These are phyloP conservation scores for Apiotrichum laibachii DNA, from an alignment of 1,284 basidiomycete species.

Conservation along the genomic window DNA sequence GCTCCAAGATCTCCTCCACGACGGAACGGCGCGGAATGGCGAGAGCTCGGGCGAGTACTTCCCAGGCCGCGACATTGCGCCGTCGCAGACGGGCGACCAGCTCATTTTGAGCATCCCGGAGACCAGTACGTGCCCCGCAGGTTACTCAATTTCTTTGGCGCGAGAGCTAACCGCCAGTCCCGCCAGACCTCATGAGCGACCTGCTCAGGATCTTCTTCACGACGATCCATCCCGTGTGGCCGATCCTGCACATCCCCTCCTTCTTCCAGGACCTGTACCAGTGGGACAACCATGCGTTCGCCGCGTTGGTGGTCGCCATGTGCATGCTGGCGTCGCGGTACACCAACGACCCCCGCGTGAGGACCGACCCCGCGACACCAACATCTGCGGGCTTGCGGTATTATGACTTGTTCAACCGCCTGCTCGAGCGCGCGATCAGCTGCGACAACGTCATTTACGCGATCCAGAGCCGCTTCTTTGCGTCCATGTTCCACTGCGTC, in stretches of 20 bases:
- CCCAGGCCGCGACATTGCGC: slow-evolving; percentile 11
- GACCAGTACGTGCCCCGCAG: slow-evolving; percentile 1
- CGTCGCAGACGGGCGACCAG: slow-evolving; percentile 5
- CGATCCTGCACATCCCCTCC: slow-evolving; percentile 20
- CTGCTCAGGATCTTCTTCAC: slow-evolving; percentile 19
- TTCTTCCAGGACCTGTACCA: slow-evolving; percentile 17
- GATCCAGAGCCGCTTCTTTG: slow-evolving; percentile 22
- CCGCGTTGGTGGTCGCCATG: slow-evolving; percentile 17
- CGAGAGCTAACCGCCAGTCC: slow-evolving; percentile 3
- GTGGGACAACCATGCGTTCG: slow-evolving; percentile 14
- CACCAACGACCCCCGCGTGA: slow-evolving; percentile 9
- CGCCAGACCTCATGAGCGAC: slow-evolving; percentile 14
- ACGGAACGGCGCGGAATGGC: neutral
- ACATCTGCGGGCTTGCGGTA: slow-evolving; percentile 19
- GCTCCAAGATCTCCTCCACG: slow-evolving; percentile 17
- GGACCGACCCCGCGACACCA: slow-evolving; percentile 11
- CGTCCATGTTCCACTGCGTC: slow-evolving; percentile 22
- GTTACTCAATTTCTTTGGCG: too few species aligned
- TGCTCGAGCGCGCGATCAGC: slow-evolving; percentile 20
- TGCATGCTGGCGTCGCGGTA: slow-evolving; percentile 21
- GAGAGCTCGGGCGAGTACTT: slow-evolving; percentile 12
- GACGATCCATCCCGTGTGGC: slow-evolving; percentile 22
- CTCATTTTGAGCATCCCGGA: slow-evolving; percentile 9
- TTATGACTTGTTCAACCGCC: slow-evolving; percentile 15
- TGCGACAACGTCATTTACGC: slow-evolving; percentile 21